Evolutionary conservation across 2,329 filamentous ascomycete genomes (phyloP).

Genomic region (Ceratocystis harringtonii): DNA sequence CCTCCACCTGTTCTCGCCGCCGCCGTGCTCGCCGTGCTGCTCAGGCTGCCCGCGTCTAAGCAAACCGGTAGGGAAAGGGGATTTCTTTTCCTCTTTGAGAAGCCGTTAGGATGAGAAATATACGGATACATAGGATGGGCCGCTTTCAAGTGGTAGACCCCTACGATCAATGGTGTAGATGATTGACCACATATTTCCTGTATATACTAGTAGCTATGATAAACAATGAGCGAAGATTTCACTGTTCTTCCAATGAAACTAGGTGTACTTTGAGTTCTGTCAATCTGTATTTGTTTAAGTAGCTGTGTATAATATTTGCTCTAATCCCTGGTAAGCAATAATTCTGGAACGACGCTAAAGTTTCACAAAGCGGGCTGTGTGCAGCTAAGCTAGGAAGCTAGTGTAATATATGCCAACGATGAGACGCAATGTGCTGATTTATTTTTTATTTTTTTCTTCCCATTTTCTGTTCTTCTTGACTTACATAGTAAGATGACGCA

Average conservation of each 20-base stretch:
- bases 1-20: slow-evolving; percentile 1
- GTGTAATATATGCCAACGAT: background rate
- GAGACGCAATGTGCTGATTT: too few relatives aligned
- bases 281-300: background rate
- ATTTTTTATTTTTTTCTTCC: too few relatives aligned
- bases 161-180: too few relatives aligned
- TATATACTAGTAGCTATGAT: background rate
- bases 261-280: background rate
- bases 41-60: slow-evolving; percentile 2
- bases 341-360: background rate
- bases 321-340: too few relatives aligned
- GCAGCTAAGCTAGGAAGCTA: background rate
- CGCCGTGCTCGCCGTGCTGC: slow-evolving; percentile 10
- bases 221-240: background rate
- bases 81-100: background rate
- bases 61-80: background rate
- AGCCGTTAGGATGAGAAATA: too few relatives aligned
- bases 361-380: background rate
- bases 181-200: background rate
- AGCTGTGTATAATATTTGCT: background rate
- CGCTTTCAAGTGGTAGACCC: too few relatives aligned
- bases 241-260: background rate
- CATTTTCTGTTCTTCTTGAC: too few relatives aligned
- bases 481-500: too few relatives aligned
- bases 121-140: too few relatives aligned